Evolutionary conservation across 805 yeast genomes (phyloP).

Genomic region (Grigorovia humatica): DNA sequence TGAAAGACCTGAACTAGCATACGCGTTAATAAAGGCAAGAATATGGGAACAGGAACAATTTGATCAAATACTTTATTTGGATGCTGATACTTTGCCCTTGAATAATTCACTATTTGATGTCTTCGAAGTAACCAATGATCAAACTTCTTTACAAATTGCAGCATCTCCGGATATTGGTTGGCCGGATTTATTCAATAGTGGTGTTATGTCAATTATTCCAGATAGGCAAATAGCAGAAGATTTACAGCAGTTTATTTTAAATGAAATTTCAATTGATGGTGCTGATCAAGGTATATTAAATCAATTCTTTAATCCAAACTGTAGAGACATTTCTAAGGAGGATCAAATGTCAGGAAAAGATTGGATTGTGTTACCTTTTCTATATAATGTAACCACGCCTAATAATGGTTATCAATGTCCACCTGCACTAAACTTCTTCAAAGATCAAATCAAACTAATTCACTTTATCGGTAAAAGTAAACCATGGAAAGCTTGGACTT

Average conservation of each 20-base stretch:
- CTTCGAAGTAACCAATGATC: constrained; percentile 13
- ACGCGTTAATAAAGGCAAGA: constrained; percentile 41
- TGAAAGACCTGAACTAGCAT: constrained; percentile 42
- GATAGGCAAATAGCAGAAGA: constrained; percentile 31
- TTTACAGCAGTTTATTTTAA: constrained; percentile 28
- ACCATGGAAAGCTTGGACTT: constrained; percentile 38
- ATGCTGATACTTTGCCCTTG: constrained; percentile 50
- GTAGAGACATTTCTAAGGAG: constrained; percentile 5
- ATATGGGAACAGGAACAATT: constrained; percentile 37
- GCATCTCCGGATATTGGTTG: constrained; percentile 83
- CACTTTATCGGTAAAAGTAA: constrained; percentile 61
- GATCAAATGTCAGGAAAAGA: constrained; percentile 4
- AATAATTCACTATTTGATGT: constrained; percentile 18
- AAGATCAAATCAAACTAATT: constrained; percentile 34
- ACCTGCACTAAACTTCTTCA: constrained; percentile 56
- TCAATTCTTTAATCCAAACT: constrained; percentile 45
- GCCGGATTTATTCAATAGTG: constrained; percentile 85
- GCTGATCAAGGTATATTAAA: constrained; percentile 89
- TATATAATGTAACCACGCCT: constrained; percentile 73
- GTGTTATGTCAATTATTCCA: constrained; percentile 57
- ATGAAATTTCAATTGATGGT: constrained; percentile 55
- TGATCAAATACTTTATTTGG: constrained; percentile 48
- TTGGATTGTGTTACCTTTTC: constrained; percentile 72
- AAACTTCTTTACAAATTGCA: constrained; percentile 21
- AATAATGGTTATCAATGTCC: constrained; percentile 54